phyloP scores from a whole-genome alignment of 768 basidiomycete species.

The Lactarius hatsudake region DNA sequence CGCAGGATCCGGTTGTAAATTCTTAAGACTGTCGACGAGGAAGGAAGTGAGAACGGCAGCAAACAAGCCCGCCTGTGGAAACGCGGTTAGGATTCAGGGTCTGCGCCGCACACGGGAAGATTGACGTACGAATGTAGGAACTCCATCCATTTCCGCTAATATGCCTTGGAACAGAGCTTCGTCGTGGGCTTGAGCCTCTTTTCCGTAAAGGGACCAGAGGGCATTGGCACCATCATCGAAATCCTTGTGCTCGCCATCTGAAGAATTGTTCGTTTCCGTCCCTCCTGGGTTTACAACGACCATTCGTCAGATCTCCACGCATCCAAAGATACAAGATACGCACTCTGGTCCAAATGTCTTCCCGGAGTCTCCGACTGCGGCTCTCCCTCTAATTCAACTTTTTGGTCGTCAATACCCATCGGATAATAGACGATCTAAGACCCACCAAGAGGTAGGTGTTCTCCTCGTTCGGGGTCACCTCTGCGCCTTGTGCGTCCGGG shows the following conservation, averaged over 20 bases:
- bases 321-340: not conserved
- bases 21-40: not conserved
- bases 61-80: constrained; percentile 12
- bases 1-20: not conserved
- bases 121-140: not conserved
- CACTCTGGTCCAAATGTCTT: not conserved
- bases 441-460: too few species aligned
- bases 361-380: too few species aligned
- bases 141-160: not conserved
- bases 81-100: constrained; percentile 28
- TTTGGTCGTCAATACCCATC: too few species aligned
- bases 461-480: too few species aligned
- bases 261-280: not conserved
- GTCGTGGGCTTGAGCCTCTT: not conserved
- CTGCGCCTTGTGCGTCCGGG: too few species aligned
- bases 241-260: not conserved
- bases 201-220: constrained; percentile 3
- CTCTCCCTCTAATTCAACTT: too few species aligned
- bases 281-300: not conserved
- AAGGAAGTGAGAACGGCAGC: constrained; percentile 8
- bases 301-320: not conserved
- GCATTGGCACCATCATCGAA: constrained; percentile 8
- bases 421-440: too few species aligned
- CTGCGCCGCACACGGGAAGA: too few species aligned
- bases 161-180: not conserved